Evolutionary conservation across 768 basidiomycete species (phyloP).

Genomic region (Boletus rubroflammeus): DNA sequence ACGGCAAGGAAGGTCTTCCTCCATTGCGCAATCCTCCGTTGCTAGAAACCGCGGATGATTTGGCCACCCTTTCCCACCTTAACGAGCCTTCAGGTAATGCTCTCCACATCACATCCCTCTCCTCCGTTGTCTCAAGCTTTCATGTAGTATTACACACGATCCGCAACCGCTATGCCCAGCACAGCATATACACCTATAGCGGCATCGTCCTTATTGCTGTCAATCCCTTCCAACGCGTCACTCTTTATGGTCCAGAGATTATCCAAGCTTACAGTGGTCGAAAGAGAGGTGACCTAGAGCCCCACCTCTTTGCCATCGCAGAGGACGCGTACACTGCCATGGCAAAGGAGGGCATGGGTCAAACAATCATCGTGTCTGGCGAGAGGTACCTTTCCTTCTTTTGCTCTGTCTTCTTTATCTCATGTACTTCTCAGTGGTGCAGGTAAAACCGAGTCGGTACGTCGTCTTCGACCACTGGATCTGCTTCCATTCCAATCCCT

Average conservation of each 20-base stretch:
- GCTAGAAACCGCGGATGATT: slow-evolving; percentile 94
- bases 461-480: slow-evolving; percentile 19
- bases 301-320: slow-evolving; percentile 97
- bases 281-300: slow-evolving; percentile 91
- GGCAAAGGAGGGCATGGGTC: slow-evolving; percentile 89
- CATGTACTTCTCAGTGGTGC: slow-evolving; percentile 69
- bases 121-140: background rate
- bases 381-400: slow-evolving; percentile 65
- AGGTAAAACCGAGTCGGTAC: slow-evolving; percentile 96
- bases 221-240: slow-evolving; percentile 97
- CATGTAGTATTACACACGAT: slow-evolving; percentile 89
- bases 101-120: background rate
- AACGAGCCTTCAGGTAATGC: slow-evolving; percentile 91
- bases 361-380: slow-evolving; percentile 98
- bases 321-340: slow-evolving; percentile 99
- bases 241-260: slow-evolving; percentile 94
- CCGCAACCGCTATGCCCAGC: slow-evolving; percentile 92
- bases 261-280: slow-evolving; percentile 95
- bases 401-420: slow-evolving; percentile 5
- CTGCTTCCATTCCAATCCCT: slow-evolving; percentile 1
- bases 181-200: slow-evolving; percentile 98
- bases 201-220: slow-evolving; percentile 98
- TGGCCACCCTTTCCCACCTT: slow-evolving; percentile 95
- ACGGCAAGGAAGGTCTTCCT: slow-evolving; percentile 76
- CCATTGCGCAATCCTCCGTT: slow-evolving; percentile 95